Conservation (phyloP, 495 filamentous ascomycete genomes). For the Aspergillus cristatus region DNA sequence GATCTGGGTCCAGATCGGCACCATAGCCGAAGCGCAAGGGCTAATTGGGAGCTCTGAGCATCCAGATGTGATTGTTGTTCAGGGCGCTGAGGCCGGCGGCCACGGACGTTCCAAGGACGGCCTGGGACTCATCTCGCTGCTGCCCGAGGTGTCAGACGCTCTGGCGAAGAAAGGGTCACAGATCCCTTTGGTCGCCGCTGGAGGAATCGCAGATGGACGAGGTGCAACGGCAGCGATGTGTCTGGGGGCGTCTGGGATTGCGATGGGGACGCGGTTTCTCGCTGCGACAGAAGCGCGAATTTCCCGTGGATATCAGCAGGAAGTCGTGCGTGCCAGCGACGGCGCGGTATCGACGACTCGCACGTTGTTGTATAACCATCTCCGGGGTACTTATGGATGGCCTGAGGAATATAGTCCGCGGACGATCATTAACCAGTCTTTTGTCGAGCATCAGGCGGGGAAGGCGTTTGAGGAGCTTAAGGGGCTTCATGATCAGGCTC, state of each 20-base stretch:
- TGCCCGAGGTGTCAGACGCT: slow-evolving; percentile 52
- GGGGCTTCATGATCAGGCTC: slow-evolving; percentile 46
- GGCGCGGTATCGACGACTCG: slow-evolving; percentile 55
- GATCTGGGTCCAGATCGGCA: slow-evolving; percentile 63
- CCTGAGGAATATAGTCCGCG: slow-evolving; percentile 54
- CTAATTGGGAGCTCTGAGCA: slow-evolving; percentile 12
- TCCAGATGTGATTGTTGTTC: slow-evolving; percentile 63
- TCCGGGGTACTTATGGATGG: slow-evolving; percentile 63
- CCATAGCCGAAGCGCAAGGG: slow-evolving; percentile 44
- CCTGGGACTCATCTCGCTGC: slow-evolving; percentile 46
- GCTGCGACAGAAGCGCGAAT: slow-evolving; percentile 57
- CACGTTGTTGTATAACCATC: slow-evolving; percentile 60
- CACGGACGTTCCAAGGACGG: slow-evolving; percentile 53
- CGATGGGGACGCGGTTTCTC: slow-evolving; percentile 65
- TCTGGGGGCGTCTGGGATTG: slow-evolving; percentile 58
- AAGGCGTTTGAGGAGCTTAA: slow-evolving; percentile 49
- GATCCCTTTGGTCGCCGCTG: slow-evolving; percentile 60
- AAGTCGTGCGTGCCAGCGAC: slow-evolving; percentile 50
- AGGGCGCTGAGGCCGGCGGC: slow-evolving; percentile 66
- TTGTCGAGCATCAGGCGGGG: slow-evolving; percentile 47
- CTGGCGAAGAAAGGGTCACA: slow-evolving; percentile 31
- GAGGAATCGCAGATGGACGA: slow-evolving; percentile 61
- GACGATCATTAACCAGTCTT: slow-evolving; percentile 53
- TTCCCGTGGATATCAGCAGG: slow-evolving; percentile 47
- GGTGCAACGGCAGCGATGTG: slow-evolving; percentile 54